phyloP scores from a whole-genome alignment of 805 yeast species.

The Scheffersomyces lignosus region DNA sequence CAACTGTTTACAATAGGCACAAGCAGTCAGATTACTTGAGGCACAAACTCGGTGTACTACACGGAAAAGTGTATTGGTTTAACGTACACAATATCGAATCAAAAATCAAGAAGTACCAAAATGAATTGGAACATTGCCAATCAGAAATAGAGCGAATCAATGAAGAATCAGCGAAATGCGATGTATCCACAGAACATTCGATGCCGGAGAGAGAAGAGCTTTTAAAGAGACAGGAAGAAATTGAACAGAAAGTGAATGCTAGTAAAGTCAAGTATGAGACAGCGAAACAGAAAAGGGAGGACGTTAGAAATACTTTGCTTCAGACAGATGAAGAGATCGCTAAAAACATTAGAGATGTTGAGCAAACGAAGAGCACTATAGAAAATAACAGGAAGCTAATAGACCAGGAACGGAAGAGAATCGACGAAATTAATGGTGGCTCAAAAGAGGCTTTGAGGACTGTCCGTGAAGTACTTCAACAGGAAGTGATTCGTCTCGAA shows the following conservation, averaged over 20 bases:
- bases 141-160: slow-evolving; percentile 15
- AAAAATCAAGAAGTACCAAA: slow-evolving; percentile 17
- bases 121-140: slow-evolving; percentile 6
- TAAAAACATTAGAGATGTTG: slow-evolving; percentile 8
- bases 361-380: slow-evolving; percentile 3
- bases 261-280: slow-evolving; percentile 13
- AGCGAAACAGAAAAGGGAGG: slow-evolving; percentile 15
- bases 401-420: slow-evolving; percentile 33
- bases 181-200: slow-evolving; percentile 11
- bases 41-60: slow-evolving; percentile 29
- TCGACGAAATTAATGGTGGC: slow-evolving; percentile 46
- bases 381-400: slow-evolving; percentile 19
- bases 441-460: slow-evolving; percentile 33
- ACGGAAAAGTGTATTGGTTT: slow-evolving; percentile 45
- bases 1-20: slow-evolving; percentile 31
- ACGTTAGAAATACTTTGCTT: slow-evolving; percentile 14
- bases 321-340: slow-evolving; percentile 11
- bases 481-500: slow-evolving; percentile 14
- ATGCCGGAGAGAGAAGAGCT: slow-evolving; percentile 15
- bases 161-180: slow-evolving; percentile 12
- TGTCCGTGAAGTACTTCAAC: slow-evolving; percentile 22
- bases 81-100: slow-evolving; percentile 34
- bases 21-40: slow-evolving; percentile 35
- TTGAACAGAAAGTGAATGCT: slow-evolving; percentile 13
- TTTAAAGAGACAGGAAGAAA: slow-evolving; percentile 15